Conservation (phyloP, 1,139 yeast genomes). For the Geotrichum reessii region DNA sequence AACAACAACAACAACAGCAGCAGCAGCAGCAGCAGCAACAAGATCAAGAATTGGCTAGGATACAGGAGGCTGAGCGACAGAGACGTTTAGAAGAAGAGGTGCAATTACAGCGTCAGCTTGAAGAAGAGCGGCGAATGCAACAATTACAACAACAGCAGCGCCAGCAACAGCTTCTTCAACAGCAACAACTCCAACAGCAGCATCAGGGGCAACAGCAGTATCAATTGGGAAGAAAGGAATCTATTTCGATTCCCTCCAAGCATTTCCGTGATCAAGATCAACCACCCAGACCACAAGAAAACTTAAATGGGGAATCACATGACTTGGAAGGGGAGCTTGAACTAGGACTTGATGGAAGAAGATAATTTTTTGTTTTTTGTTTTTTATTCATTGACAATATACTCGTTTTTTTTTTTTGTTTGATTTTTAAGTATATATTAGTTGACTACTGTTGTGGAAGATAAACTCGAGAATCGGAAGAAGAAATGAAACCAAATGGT, state of each 20-base stretch:
- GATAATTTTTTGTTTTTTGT: neutral
- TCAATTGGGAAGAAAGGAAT: slow-evolving; percentile 11
- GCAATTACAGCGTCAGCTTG: slow-evolving; percentile 19
- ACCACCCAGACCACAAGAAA: slow-evolving; percentile 44
- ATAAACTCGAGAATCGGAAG: too few relatives aligned
- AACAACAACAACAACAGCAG: slow-evolving; percentile 19
- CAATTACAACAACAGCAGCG: slow-evolving; percentile 23
- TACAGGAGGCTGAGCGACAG: slow-evolving; percentile 25
- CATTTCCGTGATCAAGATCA: slow-evolving; percentile 40
- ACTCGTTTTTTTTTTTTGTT: too few relatives aligned
- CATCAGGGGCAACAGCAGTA: slow-evolving; percentile 24
- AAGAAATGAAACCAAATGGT: too few relatives aligned
- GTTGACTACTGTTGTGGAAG: too few relatives aligned
- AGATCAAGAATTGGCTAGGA: slow-evolving; percentile 19
- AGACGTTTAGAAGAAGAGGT: slow-evolving; percentile 19
- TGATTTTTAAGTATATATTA: too few relatives aligned
- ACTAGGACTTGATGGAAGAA: slow-evolving; percentile 49
- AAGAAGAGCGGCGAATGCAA: slow-evolving; percentile 22
- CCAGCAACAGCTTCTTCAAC: slow-evolving; percentile 27
- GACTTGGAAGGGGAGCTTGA: slow-evolving; percentile 53
- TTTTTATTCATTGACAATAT: neutral
- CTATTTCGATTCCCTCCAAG: slow-evolving; percentile 32
- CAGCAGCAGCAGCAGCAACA: slow-evolving; percentile 22
- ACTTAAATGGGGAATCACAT: slow-evolving; percentile 25
- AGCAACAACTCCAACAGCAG: slow-evolving; percentile 27